These are phyloP conservation scores for Mucor saturninus DNA, from an alignment of 371 early-diverging fungal genomes.

Conservation along the genomic window DNA sequence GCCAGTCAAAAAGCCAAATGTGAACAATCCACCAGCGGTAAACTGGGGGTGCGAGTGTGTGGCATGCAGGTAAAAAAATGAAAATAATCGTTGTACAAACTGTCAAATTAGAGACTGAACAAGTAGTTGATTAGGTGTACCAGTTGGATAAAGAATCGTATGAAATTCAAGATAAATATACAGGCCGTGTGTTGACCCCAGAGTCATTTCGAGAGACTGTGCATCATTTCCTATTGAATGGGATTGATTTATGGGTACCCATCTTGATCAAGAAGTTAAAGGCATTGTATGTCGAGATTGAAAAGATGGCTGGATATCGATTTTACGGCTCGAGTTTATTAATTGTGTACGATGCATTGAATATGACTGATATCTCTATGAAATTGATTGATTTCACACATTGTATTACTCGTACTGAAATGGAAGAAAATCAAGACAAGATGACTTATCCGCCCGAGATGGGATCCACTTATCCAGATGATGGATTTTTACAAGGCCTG, in stretches of 20 bases:
- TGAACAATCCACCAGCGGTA: constrained; percentile 83
- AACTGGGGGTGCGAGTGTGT: constrained; percentile 90
- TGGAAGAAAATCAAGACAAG: constrained; percentile 23
- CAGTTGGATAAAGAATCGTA: constrained; percentile 31
- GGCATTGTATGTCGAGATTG: constrained; percentile 68
- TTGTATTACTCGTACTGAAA: constrained; percentile 50
- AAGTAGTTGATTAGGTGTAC: constrained; percentile 15
- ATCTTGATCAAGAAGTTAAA: constrained; percentile 70
- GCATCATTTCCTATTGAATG: constrained; percentile 78
- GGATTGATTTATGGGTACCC: constrained; percentile 71
- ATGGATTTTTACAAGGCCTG: constrained; percentile 71
- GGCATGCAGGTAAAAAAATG: constrained; percentile 84
- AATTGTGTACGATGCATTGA: constrained; percentile 33
- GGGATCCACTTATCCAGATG: constrained; percentile 63
- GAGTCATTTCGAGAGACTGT: constrained; percentile 77
- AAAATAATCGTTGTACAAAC: neutral
- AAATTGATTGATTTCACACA: constrained; percentile 93
- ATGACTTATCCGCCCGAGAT: constrained; percentile 61
- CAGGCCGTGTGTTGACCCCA: constrained; percentile 79
- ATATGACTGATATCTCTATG: constrained; percentile 52
- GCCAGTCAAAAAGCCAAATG: constrained; percentile 86
- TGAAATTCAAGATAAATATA: constrained; percentile 87
- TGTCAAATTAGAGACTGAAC: neutral
- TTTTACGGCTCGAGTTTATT: constrained; percentile 89
- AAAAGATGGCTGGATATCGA: constrained; percentile 75